Percentiles rank a stretch among this genome's conserved stretches.
These are phyloP conservation scores for Spergularia bocconei DNA, from an alignment of 148 eudicot species.

Conservation along the genomic window DNA sequence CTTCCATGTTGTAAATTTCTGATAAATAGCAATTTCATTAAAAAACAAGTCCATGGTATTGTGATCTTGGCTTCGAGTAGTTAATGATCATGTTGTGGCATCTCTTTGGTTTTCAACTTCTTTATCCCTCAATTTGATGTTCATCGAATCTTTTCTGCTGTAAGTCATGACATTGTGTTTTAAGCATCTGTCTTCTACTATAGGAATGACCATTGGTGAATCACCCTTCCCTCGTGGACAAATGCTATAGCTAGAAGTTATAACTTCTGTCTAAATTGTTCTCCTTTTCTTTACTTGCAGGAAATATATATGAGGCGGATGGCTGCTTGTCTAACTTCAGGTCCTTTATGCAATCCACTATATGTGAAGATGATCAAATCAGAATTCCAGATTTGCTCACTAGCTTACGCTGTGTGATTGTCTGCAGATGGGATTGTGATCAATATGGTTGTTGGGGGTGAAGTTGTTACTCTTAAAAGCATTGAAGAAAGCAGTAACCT, in stretches of 20 bases:
- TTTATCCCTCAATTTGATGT: background rate
- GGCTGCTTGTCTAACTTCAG: constrained; percentile 79
- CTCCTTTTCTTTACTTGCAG: constrained; percentile 34
- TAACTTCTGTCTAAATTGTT: background rate
- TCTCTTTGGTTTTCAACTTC: background rate
- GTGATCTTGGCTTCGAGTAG: background rate
- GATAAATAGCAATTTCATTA: background rate
- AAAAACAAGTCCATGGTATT: background rate
- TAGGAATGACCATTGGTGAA: background rate
- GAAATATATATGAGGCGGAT: constrained; percentile 76
- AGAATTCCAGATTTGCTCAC: background rate
- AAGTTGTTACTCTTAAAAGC: constrained; percentile 77
- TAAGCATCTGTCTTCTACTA: background rate
- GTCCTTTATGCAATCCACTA: constrained; percentile 30
- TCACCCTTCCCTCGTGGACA: background rate
- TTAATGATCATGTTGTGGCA: background rate
- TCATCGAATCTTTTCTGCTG: background rate
- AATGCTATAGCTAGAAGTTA: background rate
- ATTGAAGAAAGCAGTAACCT: constrained; percentile 75
- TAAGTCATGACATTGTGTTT: background rate
- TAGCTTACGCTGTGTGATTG: background rate
- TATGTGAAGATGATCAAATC: background rate
- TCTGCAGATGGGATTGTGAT: constrained; percentile 81
- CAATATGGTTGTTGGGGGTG: constrained; percentile 91
- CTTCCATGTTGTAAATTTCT: background rate